Evolutionary conservation across 768 basidiomycete species (phyloP).

Genomic region (Cystoderma amianthinum): DNA sequence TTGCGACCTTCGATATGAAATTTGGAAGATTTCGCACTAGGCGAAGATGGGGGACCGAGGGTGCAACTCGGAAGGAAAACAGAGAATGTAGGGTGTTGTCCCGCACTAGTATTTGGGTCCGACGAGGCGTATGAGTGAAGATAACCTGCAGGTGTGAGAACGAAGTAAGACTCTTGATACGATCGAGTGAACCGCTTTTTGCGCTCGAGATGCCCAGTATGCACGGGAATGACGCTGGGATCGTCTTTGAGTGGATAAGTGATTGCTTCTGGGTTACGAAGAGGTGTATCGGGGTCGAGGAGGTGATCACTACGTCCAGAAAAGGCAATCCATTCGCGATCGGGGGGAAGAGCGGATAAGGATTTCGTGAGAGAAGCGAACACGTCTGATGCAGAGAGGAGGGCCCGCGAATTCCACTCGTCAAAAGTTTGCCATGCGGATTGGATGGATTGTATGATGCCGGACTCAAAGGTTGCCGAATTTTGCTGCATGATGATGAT

Average conservation of each 20-base stretch:
- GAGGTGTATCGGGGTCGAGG: slow-evolving; percentile 92
- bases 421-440: slow-evolving; percentile 97
- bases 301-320: slow-evolving; percentile 91
- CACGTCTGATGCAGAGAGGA: slow-evolving; percentile 62
- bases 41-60: slow-evolving; percentile 80
- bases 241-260: slow-evolving; percentile 90
- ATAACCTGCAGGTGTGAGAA: slow-evolving; percentile 94
- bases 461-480: slow-evolving; percentile 94
- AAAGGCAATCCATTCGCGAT: slow-evolving; percentile 94
- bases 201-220: slow-evolving; percentile 86
- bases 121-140: slow-evolving; percentile 85
- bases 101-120: slow-evolving; percentile 50
- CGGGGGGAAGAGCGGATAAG: slow-evolving; percentile 77
- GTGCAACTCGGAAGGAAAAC: slow-evolving; percentile 95
- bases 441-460: slow-evolving; percentile 91
- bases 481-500: slow-evolving; percentile 99
- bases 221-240: slow-evolving; percentile 76
- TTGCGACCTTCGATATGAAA: slow-evolving; percentile 95
- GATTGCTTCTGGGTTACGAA: slow-evolving; percentile 72
- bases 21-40: slow-evolving; percentile 73
- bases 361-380: slow-evolving; percentile 64
- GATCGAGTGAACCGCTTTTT: slow-evolving; percentile 91
- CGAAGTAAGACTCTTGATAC: slow-evolving; percentile 83
- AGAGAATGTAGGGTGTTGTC: slow-evolving; percentile 64
- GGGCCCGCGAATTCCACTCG: slow-evolving; percentile 87